Percentiles rank a stretch among this genome's conserved stretches.
phyloP scores from a whole-genome alignment of 768 basidiomycete genomes.

The Termitomyces titanicus region DNA sequence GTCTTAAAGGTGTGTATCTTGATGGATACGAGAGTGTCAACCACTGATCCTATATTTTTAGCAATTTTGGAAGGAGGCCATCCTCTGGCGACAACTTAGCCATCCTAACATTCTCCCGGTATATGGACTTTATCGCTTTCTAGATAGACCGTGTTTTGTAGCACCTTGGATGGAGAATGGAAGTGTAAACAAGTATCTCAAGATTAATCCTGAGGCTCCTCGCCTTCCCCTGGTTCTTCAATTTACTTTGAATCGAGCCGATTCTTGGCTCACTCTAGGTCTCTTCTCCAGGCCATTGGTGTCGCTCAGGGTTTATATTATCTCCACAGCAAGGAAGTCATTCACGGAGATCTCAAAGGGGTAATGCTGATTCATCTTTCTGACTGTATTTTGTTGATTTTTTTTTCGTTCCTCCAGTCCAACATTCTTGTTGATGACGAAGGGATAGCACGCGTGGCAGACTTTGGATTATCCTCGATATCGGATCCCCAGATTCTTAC shows the following conservation, averaged over 20 bases:
- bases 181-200: slow-evolving; percentile 16
- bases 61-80: slow-evolving; percentile 8
- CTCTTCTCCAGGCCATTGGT: background rate
- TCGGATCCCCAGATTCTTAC: background rate
- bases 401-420: background rate
- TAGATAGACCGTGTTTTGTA: slow-evolving; percentile 26
- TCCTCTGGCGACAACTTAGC: slow-evolving; percentile 10
- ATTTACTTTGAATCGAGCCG: background rate
- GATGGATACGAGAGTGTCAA: background rate
- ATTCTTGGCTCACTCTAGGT: background rate
- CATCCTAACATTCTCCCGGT: slow-evolving; percentile 28
- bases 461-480: background rate
- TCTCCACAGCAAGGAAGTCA: background rate
- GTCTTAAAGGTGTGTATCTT: background rate
- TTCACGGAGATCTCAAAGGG: background rate
- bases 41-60: background rate
- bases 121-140: slow-evolving; percentile 24
- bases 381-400: background rate
- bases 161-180: slow-evolving; percentile 36
- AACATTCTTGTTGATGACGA: background rate
- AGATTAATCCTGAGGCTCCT: background rate
- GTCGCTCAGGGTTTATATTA: background rate
- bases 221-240: background rate
- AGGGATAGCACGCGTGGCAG: background rate
- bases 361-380: background rate